phyloP scores from a whole-genome alignment of 768 basidiomycete species.

The Lactarius evosmus region DNA sequence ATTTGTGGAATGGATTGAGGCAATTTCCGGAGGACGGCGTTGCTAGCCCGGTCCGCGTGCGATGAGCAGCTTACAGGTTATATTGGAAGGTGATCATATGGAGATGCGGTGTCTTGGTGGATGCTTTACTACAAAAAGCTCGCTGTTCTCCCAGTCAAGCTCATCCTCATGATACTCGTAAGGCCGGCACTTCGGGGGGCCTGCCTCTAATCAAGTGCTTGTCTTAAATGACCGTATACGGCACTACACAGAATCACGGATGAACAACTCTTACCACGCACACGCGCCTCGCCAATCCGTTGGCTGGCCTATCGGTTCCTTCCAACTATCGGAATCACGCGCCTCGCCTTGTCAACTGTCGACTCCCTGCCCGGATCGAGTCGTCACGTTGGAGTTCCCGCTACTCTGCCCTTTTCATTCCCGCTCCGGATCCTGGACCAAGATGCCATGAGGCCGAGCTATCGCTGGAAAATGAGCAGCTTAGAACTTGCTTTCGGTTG shows the following conservation, averaged over 20 bases:
- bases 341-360: neutral
- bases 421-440: constrained; percentile 1
- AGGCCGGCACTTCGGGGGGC: neutral
- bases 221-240: neutral
- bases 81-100: neutral
- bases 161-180: neutral
- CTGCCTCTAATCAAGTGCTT: constrained; percentile 3
- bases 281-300: neutral
- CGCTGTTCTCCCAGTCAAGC: constrained; percentile 1
- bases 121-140: neutral
- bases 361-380: neutral
- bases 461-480: constrained; percentile 2
- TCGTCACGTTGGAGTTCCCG: constrained; percentile 8
- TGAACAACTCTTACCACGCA: constrained; percentile 1
- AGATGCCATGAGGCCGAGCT: constrained; percentile 1
- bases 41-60: constrained; percentile 4
- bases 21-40: no score
- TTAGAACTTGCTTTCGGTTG: constrained; percentile 4
- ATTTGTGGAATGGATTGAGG: constrained; percentile 1
- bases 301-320: neutral
- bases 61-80: neutral
- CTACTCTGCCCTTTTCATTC: constrained; percentile 6
- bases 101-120: constrained; percentile 15
- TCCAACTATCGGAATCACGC: neutral
- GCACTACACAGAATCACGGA: neutral